Base-by-base conservation (phyloP, 441 rosid genomes). In the Arabidopsis hybrid region DNA sequence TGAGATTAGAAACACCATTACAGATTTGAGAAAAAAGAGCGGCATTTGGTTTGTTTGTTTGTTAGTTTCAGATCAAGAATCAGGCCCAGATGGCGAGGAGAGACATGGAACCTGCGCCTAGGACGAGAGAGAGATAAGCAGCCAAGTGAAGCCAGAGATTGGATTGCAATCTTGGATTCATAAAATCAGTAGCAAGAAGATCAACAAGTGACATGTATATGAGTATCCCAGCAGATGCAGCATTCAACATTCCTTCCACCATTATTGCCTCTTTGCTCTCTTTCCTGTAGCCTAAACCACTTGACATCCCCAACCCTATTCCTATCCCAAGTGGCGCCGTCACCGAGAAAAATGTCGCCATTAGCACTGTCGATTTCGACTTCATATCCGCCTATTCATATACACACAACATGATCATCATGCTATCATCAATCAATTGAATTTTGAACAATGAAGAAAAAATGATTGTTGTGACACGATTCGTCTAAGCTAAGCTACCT, bases 201-300 rank as follows among this genome's bases (percentile, higher is more conserved):
- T 87, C 91, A 29, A 87, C 89, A 3, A 87, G 83, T 10, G 91
- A 81, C 91, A 85, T 84, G 76, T 84, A 85, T 11, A 83, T 81
- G 74, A 87, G 79, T 29, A 87, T 81, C 52, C 86, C 91, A 26
- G 87, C 83, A 1, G 89, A 81, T 12, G 86, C 88, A 29, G 88
- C 74, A n/a, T 81, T 76, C 69, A 85, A 69, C 56, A 73, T 55
- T 5, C 89, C 91, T 63, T 76, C 80, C 31, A 87, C 81, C 50
- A 82, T 75, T n/a, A 87, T 51, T 8, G 84, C 79, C 7, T 78
- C 80, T 10, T 82, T 70, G 75, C 78, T 82, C 69, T 79, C 80
- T 68, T 52, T 83, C 8, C 57, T 36, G 60, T 83, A 76, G 0
- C 75, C 79, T 39, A 76, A 76, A 7, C 76, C 66, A 8, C 80